Evolutionary conservation across 139 green algal genomes (phyloP).

Genomic region (Chlamydomonas eustigma): DNA sequence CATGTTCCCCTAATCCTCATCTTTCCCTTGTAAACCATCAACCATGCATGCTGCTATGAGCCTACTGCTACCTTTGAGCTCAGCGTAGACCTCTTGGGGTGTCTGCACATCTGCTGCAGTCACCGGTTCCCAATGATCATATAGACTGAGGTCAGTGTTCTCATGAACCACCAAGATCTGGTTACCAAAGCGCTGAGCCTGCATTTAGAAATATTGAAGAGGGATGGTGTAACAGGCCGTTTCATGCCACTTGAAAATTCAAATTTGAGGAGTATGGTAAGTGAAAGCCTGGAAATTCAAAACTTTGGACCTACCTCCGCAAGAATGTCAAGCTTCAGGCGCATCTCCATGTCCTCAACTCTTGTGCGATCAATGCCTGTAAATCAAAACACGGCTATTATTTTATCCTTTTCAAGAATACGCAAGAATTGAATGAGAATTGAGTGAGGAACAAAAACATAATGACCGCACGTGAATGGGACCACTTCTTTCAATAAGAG

Average conservation of each 20-base stretch:
- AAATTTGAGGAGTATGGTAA: background rate
- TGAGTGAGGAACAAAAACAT: too few relatives aligned
- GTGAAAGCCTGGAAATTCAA: background rate
- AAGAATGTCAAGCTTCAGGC: conserved; percentile 71
- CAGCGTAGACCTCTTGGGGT: conserved; percentile 65
- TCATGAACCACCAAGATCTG: conserved; percentile 86
- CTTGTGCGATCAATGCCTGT: conserved; percentile 66
- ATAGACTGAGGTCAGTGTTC: conserved; percentile 71
- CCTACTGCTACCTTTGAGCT: background rate
- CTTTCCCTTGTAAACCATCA: too few relatives aligned
- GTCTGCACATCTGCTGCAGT: conserved; percentile 86
- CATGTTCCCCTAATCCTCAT: too few relatives aligned
- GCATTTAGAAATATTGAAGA: too few relatives aligned
- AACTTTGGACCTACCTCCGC: conserved; percentile 33
- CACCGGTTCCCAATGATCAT: conserved; percentile 58
- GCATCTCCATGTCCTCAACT: conserved; percentile 90
- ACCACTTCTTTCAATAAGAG: too few relatives aligned
- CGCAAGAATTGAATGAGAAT: too few relatives aligned
- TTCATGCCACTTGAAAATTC: too few relatives aligned
- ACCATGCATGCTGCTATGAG: too few relatives aligned
- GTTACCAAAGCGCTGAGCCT: conserved; percentile 51
- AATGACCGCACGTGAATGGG: too few relatives aligned
- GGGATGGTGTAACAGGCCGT: too few relatives aligned
- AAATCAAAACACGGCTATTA: too few relatives aligned
- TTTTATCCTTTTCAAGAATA: too few relatives aligned